Evolutionary conservation across 2,329 filamentous ascomycete genomes (phyloP).

Genomic region (Penicillium occitanis): DNA sequence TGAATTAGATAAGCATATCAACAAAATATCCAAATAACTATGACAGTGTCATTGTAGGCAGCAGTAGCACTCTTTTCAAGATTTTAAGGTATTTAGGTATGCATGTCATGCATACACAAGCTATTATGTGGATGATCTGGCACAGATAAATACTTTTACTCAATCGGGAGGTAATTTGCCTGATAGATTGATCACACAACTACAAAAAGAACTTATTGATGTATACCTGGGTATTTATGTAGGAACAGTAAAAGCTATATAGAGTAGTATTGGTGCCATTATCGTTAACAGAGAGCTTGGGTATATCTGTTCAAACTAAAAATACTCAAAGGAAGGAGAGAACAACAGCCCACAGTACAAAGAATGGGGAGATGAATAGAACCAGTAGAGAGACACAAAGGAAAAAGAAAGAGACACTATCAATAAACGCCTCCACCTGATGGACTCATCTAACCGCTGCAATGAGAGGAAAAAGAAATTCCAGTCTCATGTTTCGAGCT

Average conservation of each 20-base stretch:
- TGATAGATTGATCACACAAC: neutral
- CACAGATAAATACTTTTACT: no score
- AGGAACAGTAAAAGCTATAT: neutral
- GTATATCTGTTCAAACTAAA: slow-evolving; percentile 18
- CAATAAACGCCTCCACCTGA: slow-evolving; percentile 14
- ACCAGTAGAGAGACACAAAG: neutral
- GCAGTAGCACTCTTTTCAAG: neutral
- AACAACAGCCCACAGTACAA: slow-evolving; percentile 14
- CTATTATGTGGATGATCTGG: neutral
- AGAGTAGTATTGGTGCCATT: slow-evolving; percentile 14
- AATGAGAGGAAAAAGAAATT: neutral
- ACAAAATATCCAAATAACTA: neutral
- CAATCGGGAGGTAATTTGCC: neutral
- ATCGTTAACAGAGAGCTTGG: slow-evolving; percentile 18
- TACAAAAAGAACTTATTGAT: neutral
- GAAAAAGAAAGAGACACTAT: slow-evolving; percentile 5
- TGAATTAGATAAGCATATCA: neutral
- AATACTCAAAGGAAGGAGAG: slow-evolving; percentile 8
- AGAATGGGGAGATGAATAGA: neutral
- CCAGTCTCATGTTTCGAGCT: slow-evolving; percentile 7
- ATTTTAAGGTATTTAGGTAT: no score
- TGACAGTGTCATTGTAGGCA: neutral
- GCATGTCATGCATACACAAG: neutral
- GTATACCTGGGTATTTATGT: no score
- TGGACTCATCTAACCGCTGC: slow-evolving; percentile 4